Evolutionary conservation across 2,329 filamentous ascomycete genomes (phyloP), one percentile per base, ranked within the genome.

Genomic region (Neopestalotiopsis sp.): DNA sequence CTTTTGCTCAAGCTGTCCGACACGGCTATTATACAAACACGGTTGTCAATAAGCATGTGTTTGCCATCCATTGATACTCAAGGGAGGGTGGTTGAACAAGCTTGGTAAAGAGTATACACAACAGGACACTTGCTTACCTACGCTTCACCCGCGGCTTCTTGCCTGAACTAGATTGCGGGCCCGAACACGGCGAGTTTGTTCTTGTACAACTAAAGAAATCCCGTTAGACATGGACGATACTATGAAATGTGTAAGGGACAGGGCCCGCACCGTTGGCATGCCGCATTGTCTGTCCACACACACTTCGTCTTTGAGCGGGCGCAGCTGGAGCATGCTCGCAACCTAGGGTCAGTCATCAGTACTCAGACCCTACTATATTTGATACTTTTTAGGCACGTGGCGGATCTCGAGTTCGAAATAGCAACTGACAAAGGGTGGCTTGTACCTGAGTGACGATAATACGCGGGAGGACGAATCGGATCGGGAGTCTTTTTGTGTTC

Each of bases 291-390:
- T 42, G 30, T 42, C 60, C 60, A 63, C n/a, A 63, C 32, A 45
- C 60, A 63, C 32, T 63, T 63, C 12, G 24, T 63, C 60, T 63
- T 63, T 14, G 60, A 63, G 17, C 60, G 60, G 20, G 60, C 60
- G 60, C 60, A 63, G 30, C 20, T 38, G 6, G 24, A 28, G n/a
- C 60, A 63, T 12, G 60, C 60, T 38, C 24, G n/a, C 24, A 24
- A 9, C 12, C 57, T 52, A 7, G 45, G 45, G 45, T 52, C 45
- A 14, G 20, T 20, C 45, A 52, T 52, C 10, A 52, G 17, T n/a
- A n/a, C 17, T 17, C 7, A 52, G n/a, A 9, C 45, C 45, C n/a
- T 52, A 9, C 34, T 38, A 7, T 38, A 7, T 10, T 7, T 38
- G 10, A 10, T 10, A 38, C 34, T 38, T 38, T 10, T 10, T 1